Conservation (phyloP, 495 filamentous ascomycete species). For the Annulohypoxylon moriforme region DNA sequence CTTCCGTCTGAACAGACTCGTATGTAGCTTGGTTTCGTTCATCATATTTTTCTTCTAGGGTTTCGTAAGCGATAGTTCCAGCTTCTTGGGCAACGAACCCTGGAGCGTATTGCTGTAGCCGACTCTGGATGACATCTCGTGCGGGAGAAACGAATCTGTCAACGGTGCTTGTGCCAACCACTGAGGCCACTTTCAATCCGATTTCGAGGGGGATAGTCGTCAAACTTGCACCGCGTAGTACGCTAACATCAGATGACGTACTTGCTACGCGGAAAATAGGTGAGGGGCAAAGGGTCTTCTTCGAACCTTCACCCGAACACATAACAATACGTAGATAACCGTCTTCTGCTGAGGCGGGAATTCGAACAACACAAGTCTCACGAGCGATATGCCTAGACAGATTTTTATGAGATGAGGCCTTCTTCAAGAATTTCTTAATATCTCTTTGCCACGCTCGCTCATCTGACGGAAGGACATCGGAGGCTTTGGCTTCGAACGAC, state of each 20-base stretch:
- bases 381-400: conserved; percentile 62
- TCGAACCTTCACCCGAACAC: conserved; percentile 58
- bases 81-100: conserved; percentile 57
- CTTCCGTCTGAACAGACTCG: conserved; percentile 33
- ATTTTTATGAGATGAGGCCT: conserved; percentile 53
- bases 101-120: conserved; percentile 57
- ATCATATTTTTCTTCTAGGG: conserved; percentile 34
- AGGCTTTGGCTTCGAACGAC: conserved; percentile 53
- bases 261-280: conserved; percentile 74
- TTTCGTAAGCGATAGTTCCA: conserved; percentile 54
- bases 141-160: conserved; percentile 63
- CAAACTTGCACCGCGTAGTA: conserved; percentile 72
- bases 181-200: conserved; percentile 67
- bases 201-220: conserved; percentile 71
- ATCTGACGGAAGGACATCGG: conserved; percentile 60
- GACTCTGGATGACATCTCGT: conserved; percentile 51
- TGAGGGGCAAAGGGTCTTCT: conserved; percentile 70
- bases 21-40: conserved; percentile 46
- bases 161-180: conserved; percentile 62
- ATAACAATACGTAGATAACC: conserved; percentile 75
- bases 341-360: conserved; percentile 70
- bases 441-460: conserved; percentile 76
- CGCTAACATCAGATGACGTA: conserved; percentile 66
- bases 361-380: conserved; percentile 70
- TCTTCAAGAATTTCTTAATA: conserved; percentile 68